Percentiles rank a stretch among this genome's conserved stretches.
Conservation (phyloP, 257 asterid genomes). For the Capsicum pubescens region DNA sequence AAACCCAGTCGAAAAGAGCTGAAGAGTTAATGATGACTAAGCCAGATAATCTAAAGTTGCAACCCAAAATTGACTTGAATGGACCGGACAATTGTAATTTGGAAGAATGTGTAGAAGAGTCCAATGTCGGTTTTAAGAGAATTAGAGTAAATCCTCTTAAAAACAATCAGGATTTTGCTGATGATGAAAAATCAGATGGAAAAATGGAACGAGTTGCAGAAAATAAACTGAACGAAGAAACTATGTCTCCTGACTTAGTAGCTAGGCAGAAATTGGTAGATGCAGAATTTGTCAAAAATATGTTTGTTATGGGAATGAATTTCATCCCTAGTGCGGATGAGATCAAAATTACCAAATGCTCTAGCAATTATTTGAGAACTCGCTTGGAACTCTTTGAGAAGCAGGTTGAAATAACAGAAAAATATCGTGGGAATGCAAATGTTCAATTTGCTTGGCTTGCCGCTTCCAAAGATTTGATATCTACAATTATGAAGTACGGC, state of each 20-base stretch:
- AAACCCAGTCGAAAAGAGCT: slow-evolving; percentile 39
- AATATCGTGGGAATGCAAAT: slow-evolving; percentile 75
- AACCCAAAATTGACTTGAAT: slow-evolving; percentile 68
- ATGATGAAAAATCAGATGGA: slow-evolving; percentile 41
- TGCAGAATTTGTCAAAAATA: slow-evolving; percentile 47
- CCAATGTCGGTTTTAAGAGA: slow-evolving; percentile 53
- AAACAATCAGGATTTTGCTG: slow-evolving; percentile 37
- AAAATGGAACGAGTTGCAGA: slow-evolving; percentile 45
- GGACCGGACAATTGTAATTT: slow-evolving; percentile 50
- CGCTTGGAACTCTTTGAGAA: slow-evolving; percentile 75
- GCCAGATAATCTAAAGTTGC: slow-evolving; percentile 59
- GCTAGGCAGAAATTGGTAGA: slow-evolving; percentile 40
- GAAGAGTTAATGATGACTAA: slow-evolving; percentile 37
- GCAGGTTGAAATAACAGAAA: slow-evolving; percentile 69
- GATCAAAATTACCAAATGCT: slow-evolving; percentile 51
- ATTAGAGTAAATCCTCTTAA: slow-evolving; percentile 41
- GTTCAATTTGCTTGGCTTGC: slow-evolving; percentile 89
- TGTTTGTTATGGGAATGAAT: slow-evolving; percentile 55
- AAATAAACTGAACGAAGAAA: slow-evolving; percentile 38
- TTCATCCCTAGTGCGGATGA: slow-evolving; percentile 43
- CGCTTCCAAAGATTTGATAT: slow-evolving; percentile 54
- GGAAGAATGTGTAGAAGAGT: slow-evolving; percentile 69
- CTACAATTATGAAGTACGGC: slow-evolving; percentile 64
- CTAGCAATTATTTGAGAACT: slow-evolving; percentile 46
- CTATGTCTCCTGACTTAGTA: slow-evolving; percentile 29